Evolutionary conservation across 495 filamentous ascomycete genomes (phyloP), one percentile per base, ranked within the genome.

Genomic region (Acidomyces sp.): DNA sequence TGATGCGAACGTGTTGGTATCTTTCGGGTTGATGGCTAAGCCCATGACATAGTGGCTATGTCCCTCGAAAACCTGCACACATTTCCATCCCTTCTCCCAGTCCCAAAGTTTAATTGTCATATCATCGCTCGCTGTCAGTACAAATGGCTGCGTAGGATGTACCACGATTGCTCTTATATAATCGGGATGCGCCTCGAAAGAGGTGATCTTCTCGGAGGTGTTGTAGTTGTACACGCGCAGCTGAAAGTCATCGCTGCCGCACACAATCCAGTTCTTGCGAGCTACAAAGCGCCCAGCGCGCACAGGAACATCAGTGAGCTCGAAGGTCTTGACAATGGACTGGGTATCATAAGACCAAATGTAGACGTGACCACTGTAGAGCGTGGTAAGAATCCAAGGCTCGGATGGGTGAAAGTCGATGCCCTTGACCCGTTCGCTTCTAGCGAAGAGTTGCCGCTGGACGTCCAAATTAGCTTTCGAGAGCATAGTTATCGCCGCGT

Each of bases 71-170:
- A 94, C 79, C 58, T 94, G 85, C 13, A 96, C 84, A 52, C 88
- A 95, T 61, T 95, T 96, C 92, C 92, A 99, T 48, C 74, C 74
- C 58, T 85, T 87, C 52, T 96, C 90, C 90, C 90, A 99, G 63
- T 99, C 85, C 92, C 92, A 99, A 39, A 95, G 68, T 67, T 93
- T 95, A 53, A 99, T 95, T 25, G 85, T 94, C 90, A 96, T 96
- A 55, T 99, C 90, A 83, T 99, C 92, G 43, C 81, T 85, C 37
- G 90, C 90, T 25, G 92, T 99, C 22, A 99, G 70, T 32, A 96
- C 84, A 52, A 94, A 96, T 7, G 90, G 87, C 55, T 93, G 85
- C 32, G 86, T 84, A 2, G 90, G 90, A 59, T 99, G 90, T n/a
- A 99, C 83, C 39, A 77, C 82, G 48, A 99, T 96, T 18, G 92